Conservation (phyloP, 2,329 filamentous ascomycete species). For the Ambrosiella xylebori region DNA sequence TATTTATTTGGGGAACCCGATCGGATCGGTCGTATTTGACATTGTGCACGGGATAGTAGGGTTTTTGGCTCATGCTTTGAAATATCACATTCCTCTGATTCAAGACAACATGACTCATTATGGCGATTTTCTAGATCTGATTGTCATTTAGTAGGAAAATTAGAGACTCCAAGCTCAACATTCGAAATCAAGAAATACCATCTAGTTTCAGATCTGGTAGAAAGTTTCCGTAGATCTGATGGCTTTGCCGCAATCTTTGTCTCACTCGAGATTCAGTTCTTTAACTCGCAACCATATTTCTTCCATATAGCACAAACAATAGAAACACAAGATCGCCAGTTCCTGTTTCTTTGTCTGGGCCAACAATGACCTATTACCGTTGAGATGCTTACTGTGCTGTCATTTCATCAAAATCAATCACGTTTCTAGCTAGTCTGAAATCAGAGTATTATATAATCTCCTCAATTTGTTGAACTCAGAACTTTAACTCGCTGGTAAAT, state of each 20-base stretch:
- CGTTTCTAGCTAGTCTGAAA: too few relatives aligned
- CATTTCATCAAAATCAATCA: too few relatives aligned
- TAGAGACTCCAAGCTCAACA: not conserved
- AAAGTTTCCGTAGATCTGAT: not conserved
- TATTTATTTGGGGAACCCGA: not conserved
- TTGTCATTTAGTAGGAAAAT: not conserved
- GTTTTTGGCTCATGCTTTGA: not conserved
- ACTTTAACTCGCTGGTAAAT: not conserved
- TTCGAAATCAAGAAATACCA: not conserved
- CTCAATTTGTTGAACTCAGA: too few relatives aligned
- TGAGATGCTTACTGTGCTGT: too few relatives aligned
- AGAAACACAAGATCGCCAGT: too few relatives aligned
- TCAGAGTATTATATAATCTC: too few relatives aligned
- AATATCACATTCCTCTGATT: too few relatives aligned
- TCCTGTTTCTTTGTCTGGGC: too few relatives aligned
- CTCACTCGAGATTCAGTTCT: not conserved
- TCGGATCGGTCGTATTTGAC: not conserved
- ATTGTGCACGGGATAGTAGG: not conserved
- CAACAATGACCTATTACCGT: too few relatives aligned
- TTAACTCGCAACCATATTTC: not conserved
- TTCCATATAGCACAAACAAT: not conserved
- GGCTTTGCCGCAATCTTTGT: not conserved
- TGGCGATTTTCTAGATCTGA: not conserved
- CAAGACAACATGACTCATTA: too few relatives aligned
- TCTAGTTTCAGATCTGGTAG: not conserved